phyloP scores from a whole-genome alignment of 208 protist genomes.

The Phytomonas francai region DNA sequence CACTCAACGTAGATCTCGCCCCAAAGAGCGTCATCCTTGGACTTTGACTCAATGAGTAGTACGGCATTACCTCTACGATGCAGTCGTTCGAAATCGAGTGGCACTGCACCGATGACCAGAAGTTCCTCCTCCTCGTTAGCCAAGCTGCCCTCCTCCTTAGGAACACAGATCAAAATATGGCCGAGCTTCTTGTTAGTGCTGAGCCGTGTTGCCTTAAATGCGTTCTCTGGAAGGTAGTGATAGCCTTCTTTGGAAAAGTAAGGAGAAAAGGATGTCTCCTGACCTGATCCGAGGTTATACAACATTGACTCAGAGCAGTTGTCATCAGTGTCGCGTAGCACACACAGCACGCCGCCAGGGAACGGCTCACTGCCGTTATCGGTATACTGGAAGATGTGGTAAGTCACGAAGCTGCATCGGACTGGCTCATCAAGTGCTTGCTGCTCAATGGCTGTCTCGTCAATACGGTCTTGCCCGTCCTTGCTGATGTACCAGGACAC shows the following conservation, averaged over 20 bases:
- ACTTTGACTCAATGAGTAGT: conserved; percentile 82
- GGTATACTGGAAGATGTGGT: conserved; percentile 85
- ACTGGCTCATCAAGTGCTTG: conserved; percentile 66
- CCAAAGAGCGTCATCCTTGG: conserved; percentile 80
- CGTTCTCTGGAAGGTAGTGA: conserved; percentile 76
- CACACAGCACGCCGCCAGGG: conserved; percentile 67
- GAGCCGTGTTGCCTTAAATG: conserved; percentile 78
- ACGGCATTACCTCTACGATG: conserved; percentile 75
- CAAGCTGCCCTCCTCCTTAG: conserved; percentile 39
- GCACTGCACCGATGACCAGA: conserved; percentile 79
- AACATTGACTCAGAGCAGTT: conserved; percentile 83
- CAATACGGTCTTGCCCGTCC: conserved; percentile 39
- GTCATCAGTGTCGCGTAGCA: conserved; percentile 83
- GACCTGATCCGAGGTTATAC: conserved; percentile 33
- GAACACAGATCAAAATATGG: conserved; percentile 79
- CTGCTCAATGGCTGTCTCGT: conserved; percentile 41
- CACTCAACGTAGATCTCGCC: conserved; percentile 84
- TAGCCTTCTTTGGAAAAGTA: conserved; percentile 76
- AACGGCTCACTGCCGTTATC: conserved; percentile 71
- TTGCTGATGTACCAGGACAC: conserved; percentile 80
- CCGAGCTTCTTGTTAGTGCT: conserved; percentile 84
- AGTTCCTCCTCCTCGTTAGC: conserved; percentile 76
- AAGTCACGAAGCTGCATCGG: conserved; percentile 68
- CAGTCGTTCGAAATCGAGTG: conserved; percentile 77
- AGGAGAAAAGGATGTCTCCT: conserved; percentile 61